These are phyloP conservation scores for Camelina hispida DNA, from an alignment of 345 rosid species.

Conservation along the genomic window DNA sequence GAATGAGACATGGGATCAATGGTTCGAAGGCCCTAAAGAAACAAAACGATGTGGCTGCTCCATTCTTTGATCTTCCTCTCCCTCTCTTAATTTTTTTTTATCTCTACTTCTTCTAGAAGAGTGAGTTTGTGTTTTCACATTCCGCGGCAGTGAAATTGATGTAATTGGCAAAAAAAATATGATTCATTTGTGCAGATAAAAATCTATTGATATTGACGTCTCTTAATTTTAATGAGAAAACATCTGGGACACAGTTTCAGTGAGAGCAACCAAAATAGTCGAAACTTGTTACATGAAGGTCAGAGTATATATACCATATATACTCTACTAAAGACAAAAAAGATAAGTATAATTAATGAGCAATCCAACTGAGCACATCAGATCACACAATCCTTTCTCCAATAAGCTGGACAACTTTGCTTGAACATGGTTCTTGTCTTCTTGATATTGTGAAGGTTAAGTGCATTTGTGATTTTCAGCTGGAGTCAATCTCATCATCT, in stretches of 20 bases:
- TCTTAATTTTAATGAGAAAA: constrained; percentile 4
- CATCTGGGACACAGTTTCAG: constrained; percentile 8
- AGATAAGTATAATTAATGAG: constrained; percentile 55
- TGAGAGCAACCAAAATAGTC: constrained; percentile 6
- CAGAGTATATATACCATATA: not conserved
- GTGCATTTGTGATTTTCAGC: constrained; percentile 84
- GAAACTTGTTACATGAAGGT: constrained; percentile 12
- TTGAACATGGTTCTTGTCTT: constrained; percentile 71
- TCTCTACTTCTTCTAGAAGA: constrained; percentile 19
- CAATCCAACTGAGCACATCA: constrained; percentile 91
- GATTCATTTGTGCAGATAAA: constrained; percentile 48
- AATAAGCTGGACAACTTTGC: constrained; percentile 80
- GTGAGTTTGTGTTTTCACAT: constrained; percentile 38
- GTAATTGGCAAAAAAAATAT: constrained; percentile 27
- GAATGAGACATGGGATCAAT: constrained; percentile 80
- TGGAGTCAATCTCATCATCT: constrained; percentile 80
- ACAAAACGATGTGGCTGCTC: constrained; percentile 72
- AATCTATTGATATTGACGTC: constrained; percentile 19
- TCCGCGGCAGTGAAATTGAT: constrained; percentile 27
- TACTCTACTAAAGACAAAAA: too few relatives aligned
- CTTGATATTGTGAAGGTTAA: constrained; percentile 87
- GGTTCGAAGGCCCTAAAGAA: constrained; percentile 82
- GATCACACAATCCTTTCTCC: constrained; percentile 86
- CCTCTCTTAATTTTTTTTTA: not conserved
- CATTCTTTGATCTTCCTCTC: constrained; percentile 55